phyloP scores from a whole-genome alignment of 2,329 filamentous ascomycete species.

The Tricladium varicosporioides region DNA sequence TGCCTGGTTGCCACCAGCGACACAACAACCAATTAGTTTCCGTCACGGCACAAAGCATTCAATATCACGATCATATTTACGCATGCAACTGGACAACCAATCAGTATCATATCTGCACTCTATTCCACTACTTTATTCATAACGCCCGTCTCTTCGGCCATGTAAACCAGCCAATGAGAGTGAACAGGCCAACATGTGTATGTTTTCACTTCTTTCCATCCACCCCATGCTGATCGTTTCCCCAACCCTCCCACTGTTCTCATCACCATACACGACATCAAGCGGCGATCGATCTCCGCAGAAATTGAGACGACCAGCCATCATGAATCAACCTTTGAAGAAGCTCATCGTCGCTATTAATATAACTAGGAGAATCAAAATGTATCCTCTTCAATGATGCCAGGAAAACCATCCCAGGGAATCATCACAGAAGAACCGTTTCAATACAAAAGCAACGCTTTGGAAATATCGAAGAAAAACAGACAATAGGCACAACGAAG shows the following conservation, averaged over 20 bases:
- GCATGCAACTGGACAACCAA: background rate
- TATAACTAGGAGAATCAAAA: constrained; percentile 15
- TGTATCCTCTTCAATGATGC: constrained; percentile 2
- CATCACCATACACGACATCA: constrained; percentile 13
- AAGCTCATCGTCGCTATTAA: constrained; percentile 24
- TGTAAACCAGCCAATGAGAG: background rate
- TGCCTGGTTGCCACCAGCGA: too few species aligned
- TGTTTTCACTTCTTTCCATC: background rate
- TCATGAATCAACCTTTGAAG: background rate
- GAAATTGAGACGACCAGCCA: constrained; percentile 1
- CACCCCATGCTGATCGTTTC: background rate
- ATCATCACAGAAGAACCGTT: constrained; percentile 1
- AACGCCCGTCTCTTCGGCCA: background rate
- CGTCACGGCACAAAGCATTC: background rate
- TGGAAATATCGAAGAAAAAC: constrained; percentile 15
- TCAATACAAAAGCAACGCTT: background rate
- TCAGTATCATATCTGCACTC: constrained; percentile 7
- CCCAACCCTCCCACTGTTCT: background rate
- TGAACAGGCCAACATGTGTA: background rate
- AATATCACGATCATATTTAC: background rate
- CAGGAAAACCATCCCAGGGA: constrained; percentile 4
- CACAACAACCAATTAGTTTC: background rate
- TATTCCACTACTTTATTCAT: constrained; percentile 8
- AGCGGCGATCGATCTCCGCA: background rate
- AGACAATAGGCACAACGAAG: constrained; percentile 28